phyloP scores from a whole-genome alignment of 2,329 filamentous ascomycete species.

The Basipetospora chlamydospora region DNA sequence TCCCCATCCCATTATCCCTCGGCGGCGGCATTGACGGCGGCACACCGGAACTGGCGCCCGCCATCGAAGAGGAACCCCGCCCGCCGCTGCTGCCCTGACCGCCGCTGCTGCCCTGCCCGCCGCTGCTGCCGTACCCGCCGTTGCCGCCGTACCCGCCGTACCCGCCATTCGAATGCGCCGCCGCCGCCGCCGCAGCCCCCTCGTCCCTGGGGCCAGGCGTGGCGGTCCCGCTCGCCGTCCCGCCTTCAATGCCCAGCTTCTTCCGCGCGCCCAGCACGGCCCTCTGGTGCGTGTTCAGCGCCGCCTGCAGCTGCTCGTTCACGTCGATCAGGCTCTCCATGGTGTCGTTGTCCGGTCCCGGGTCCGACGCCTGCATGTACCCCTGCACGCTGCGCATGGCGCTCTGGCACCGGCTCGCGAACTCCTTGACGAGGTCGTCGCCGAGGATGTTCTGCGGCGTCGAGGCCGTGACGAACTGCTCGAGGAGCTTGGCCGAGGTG shows the following conservation, averaged over 20 bases:
- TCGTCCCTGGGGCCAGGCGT: not conserved
- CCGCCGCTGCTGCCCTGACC: constrained; percentile 10
- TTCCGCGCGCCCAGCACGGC: constrained; percentile 53
- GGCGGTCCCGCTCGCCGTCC: not conserved
- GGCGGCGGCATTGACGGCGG: not conserved
- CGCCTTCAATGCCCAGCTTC: constrained; percentile 26
- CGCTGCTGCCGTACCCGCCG: constrained; percentile 1
- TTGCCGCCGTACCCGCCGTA: too few species aligned
- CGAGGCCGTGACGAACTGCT: constrained; percentile 81
- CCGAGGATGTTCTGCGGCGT: constrained; percentile 57
- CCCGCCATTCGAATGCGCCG: too few species aligned
- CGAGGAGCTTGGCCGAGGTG: constrained; percentile 81
- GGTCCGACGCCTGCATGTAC: constrained; percentile 70
- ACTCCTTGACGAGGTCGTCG: constrained; percentile 88
- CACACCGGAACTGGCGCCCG: constrained; percentile 5
- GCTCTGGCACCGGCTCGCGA: constrained; percentile 69
- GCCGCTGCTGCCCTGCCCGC: constrained; percentile 8
- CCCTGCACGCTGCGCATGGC: constrained; percentile 70
- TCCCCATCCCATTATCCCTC: constrained; percentile 14
- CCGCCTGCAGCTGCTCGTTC: constrained; percentile 76
- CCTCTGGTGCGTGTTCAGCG: constrained; percentile 72
- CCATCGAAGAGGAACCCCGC: constrained; percentile 1
- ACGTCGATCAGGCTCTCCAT: constrained; percentile 89
- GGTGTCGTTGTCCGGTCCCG: constrained; percentile 79
- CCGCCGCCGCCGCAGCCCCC: too few species aligned